phyloP scores from a whole-genome alignment of 208 protist species.

The Crithidia mellificae region DNA sequence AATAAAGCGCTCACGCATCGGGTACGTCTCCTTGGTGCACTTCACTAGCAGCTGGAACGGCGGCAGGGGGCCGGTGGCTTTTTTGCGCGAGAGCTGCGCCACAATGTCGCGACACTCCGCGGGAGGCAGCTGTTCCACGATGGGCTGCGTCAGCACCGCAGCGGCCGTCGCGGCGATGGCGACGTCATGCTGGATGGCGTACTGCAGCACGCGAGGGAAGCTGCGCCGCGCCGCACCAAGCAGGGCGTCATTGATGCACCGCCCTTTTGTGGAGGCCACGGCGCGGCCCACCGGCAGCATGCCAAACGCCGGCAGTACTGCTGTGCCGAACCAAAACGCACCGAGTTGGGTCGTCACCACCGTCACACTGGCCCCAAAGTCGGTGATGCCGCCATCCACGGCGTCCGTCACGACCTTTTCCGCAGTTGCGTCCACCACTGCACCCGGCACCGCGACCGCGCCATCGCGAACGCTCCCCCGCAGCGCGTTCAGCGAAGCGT shows the following conservation, averaged over 20 bases:
- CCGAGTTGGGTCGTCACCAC: conserved; percentile 51
- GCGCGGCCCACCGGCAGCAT: conserved; percentile 69
- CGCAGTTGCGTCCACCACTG: no score
- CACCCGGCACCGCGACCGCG: no score
- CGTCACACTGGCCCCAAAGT: conserved; percentile 34
- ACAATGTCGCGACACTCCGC: conserved; percentile 47
- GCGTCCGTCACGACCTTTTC: conserved; percentile 8
- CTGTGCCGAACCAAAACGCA: conserved; percentile 79
- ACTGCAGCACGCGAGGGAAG: conserved; percentile 69
- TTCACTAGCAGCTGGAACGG: conserved; percentile 35
- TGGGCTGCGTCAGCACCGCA: conserved; percentile 54
- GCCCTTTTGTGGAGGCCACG: conserved; percentile 57
- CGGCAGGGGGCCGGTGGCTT: conserved; percentile 4
- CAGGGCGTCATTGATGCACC: conserved; percentile 56
- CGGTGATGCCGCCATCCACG: neutral
- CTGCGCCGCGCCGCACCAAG: conserved; percentile 65
- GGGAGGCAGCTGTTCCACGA: conserved; percentile 64
- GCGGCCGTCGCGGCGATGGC: conserved; percentile 45
- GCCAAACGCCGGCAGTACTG: conserved; percentile 54
- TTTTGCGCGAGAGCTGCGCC: conserved; percentile 25
- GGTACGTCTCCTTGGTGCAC: conserved; percentile 41
- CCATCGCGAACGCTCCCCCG: no score
- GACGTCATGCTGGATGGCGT: conserved; percentile 49
- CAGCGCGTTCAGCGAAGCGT: no score
- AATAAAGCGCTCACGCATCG: conserved; percentile 44